Evolutionary conservation across 176 grass and related monocot species (phyloP).

Genomic region (Cymbopogon citratus): DNA sequence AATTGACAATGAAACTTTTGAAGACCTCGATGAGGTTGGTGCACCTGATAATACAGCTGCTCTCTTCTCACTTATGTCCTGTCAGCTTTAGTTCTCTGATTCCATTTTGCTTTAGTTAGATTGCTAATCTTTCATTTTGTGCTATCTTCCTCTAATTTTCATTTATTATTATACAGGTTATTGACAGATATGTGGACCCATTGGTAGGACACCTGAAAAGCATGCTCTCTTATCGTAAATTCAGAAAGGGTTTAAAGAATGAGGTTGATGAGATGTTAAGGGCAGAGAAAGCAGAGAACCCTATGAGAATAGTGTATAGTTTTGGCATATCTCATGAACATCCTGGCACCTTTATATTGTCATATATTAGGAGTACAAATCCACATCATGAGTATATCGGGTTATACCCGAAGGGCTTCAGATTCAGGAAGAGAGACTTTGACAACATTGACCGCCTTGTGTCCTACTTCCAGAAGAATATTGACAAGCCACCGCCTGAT

Average conservation of each 20-base stretch:
- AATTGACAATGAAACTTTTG: slow-evolving; percentile 88
- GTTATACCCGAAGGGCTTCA: slow-evolving; percentile 82
- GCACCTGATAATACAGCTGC: neutral
- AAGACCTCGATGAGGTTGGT: slow-evolving; percentile 98
- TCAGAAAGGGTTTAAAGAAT: slow-evolving; percentile 72
- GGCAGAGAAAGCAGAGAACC: slow-evolving; percentile 78
- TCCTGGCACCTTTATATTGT: slow-evolving; percentile 89
- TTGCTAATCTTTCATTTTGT: neutral
- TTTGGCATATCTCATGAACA: slow-evolving; percentile 89
- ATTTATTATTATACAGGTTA: slow-evolving; percentile 56
- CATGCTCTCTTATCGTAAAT: slow-evolving; percentile 89
- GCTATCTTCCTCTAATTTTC: slow-evolving; percentile 5
- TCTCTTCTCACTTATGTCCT: neutral
- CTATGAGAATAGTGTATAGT: slow-evolving; percentile 87
- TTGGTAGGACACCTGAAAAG: slow-evolving; percentile 76
- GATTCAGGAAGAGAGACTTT: slow-evolving; percentile 93
- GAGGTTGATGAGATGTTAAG: slow-evolving; percentile 77
- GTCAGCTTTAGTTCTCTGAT: neutral
- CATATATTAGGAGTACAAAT: slow-evolving; percentile 86
- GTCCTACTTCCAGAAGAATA: slow-evolving; percentile 89
- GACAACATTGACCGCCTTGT: slow-evolving; percentile 78
- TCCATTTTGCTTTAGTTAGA: neutral
- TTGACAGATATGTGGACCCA: slow-evolving; percentile 95
- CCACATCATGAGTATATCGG: slow-evolving; percentile 98
- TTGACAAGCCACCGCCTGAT: slow-evolving; percentile 82